Evolutionary conservation across 805 yeast species (phyloP).

Genomic region (Candida germanica): DNA sequence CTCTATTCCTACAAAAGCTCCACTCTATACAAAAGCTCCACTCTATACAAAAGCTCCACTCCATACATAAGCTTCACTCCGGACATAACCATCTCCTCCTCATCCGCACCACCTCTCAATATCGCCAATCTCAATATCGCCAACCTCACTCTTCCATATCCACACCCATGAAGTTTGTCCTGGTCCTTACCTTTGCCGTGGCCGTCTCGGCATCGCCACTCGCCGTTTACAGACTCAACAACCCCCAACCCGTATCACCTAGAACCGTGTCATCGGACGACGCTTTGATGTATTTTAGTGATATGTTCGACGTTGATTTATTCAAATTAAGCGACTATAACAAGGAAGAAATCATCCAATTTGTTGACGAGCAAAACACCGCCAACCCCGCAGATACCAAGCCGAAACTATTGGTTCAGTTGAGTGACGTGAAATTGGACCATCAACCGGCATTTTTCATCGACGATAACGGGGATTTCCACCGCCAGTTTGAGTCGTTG

Average conservation of each 20-base stretch:
- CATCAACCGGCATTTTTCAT: slow-evolving; percentile 21
- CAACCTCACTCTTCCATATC: too few relatives aligned
- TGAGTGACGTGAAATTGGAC: slow-evolving; percentile 39
- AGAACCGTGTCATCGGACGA: slow-evolving; percentile 15
- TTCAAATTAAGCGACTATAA: slow-evolving; percentile 12
- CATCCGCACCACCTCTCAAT: too few relatives aligned
- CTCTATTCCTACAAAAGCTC: too few relatives aligned
- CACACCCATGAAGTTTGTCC: too few relatives aligned
- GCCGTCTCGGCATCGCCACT: neutral
- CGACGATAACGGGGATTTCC: slow-evolving; percentile 6
- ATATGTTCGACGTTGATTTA: slow-evolving; percentile 20
- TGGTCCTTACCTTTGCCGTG: too few relatives aligned
- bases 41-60: too few relatives aligned
- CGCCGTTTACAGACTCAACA: slow-evolving; percentile 8
- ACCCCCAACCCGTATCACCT: too few relatives aligned
- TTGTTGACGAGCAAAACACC: slow-evolving; percentile 19
- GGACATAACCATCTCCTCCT: too few relatives aligned
- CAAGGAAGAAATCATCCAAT: slow-evolving; percentile 21
- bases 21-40: too few relatives aligned
- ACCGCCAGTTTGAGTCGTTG: slow-evolving; percentile 2
- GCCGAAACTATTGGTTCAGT: slow-evolving; percentile 34
- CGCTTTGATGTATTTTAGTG: slow-evolving; percentile 44
- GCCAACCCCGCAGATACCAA: slow-evolving; percentile 7
- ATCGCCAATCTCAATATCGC: too few relatives aligned
- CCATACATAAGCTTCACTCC: too few relatives aligned